Evolutionary conservation across 306 rosid genomes (phyloP).

Genomic region (Canavalia ensiformis): DNA sequence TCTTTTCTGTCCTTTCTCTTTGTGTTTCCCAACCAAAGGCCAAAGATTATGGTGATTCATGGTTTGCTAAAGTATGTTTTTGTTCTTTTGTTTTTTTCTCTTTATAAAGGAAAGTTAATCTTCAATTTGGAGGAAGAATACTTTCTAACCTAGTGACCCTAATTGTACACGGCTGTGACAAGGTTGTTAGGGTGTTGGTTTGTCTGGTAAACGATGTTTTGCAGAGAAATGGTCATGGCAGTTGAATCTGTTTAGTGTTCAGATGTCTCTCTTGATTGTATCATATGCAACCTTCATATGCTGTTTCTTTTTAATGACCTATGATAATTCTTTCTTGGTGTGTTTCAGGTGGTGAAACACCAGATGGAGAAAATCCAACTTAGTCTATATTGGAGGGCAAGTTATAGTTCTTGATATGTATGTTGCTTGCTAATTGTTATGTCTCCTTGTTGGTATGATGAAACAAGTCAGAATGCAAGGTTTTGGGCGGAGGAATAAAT

Average conservation of each 20-base stretch:
- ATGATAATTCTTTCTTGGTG: neutral
- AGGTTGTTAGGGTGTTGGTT: slow-evolving; percentile 26
- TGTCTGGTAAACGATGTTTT: slow-evolving; percentile 1
- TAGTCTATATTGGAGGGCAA: neutral
- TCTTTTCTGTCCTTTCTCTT: neutral
- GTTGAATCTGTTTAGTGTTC: slow-evolving; percentile 24
- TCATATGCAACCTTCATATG: slow-evolving; percentile 11
- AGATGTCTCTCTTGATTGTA: slow-evolving; percentile 22
- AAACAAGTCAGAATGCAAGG: slow-evolving; percentile 28
- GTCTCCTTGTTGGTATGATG: neutral
- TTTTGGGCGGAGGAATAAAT: slow-evolving; percentile 13
- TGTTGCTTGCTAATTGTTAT: neutral
- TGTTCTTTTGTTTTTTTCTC: neutral
- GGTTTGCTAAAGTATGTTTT: neutral
- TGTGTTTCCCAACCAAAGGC: slow-evolving; percentile 20
- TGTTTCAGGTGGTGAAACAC: slow-evolving; percentile 24
- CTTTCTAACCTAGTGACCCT: slow-evolving; percentile 30
- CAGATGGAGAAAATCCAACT: slow-evolving; percentile 21
- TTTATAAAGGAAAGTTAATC: slow-evolving; percentile 9
- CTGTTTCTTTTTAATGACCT: neutral
- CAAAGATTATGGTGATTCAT: slow-evolving; percentile 6
- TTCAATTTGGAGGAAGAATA: slow-evolving; percentile 8
- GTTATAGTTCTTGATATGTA: neutral
- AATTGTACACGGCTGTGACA: neutral
- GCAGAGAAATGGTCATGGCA: no score